phyloP scores from a whole-genome alignment of 2,329 filamentous ascomycete genomes.

The Metarhizium robertsii region DNA sequence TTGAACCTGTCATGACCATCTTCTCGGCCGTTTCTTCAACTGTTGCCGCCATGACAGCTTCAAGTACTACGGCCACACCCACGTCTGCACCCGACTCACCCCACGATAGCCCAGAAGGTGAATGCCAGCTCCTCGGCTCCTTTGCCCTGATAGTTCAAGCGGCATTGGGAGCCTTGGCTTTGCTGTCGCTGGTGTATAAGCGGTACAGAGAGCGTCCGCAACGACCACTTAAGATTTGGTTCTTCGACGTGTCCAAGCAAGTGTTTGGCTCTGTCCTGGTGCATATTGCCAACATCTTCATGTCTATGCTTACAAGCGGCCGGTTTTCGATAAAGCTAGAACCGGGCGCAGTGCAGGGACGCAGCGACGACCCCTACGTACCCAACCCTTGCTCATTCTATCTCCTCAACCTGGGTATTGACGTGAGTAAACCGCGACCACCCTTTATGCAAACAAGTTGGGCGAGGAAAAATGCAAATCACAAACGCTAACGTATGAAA shows the following conservation, averaged over 20 bases:
- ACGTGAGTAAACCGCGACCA: conserved; percentile 53
- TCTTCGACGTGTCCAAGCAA: conserved; percentile 95
- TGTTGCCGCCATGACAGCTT: conserved; percentile 15
- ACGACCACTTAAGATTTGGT: conserved; percentile 91
- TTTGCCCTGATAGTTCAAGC: conserved; percentile 89
- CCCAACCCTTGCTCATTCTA: conserved; percentile 98
- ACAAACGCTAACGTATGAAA: not conserved
- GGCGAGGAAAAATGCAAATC: not conserved
- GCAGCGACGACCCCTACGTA: conserved; percentile 46
- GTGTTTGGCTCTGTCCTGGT: conserved; percentile 88
- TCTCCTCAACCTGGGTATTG: conserved; percentile 84
- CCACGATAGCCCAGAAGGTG: conserved; percentile 48
- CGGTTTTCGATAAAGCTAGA: conserved; percentile 61
- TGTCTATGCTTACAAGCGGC: conserved; percentile 91
- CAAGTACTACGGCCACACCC: conserved; percentile 19
- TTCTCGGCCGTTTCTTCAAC: conserved; percentile 8
- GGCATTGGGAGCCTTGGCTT: conserved; percentile 71
- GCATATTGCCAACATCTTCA: conserved; percentile 86
- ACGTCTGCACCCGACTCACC: conserved; percentile 13
- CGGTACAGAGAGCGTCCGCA: conserved; percentile 87
- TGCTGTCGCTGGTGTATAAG: conserved; percentile 86
- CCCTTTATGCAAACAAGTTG: no score
- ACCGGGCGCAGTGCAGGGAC: conserved; percentile 31
- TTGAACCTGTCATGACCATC: conserved; percentile 7
- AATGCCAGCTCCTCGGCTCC: conserved; percentile 79